Base-by-base conservation (phyloP, 345 rosid genomes). In the Aethionema arabicum region DNA sequence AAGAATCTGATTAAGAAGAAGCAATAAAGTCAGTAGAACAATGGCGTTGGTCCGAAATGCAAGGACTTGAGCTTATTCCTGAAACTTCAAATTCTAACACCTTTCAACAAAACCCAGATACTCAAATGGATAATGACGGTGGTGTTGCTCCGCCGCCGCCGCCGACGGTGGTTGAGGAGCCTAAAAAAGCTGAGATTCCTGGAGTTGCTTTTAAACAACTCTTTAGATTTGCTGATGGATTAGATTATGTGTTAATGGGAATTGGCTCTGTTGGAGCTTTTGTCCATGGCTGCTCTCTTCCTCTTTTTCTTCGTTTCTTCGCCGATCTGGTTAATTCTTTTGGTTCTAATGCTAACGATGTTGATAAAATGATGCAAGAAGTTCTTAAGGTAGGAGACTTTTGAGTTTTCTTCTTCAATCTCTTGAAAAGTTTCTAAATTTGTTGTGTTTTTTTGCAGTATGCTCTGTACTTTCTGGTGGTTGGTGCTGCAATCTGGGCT, bases 401-500 rank as follows among this genome's bases (percentile, higher is more conserved):
- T 59, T 32, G 35, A 36, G 27, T 41, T 3, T 7, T 1, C 32
- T 43, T 56, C 61, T 58, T 66, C 16, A 48, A 63, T 15, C 61
- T 35, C 15, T 49, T 5, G 29, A 64, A 21, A 37, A 6, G 7
- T 12, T 8, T 32, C 54, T 56, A 30, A 42, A 42, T 35, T 52
- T 38, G 4, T 48, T 33, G 8, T 47, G 3, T 7, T 32, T 49
- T 14, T 11, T 47, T 77, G 73, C 87, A 93, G 99, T 93, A 87
- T 63, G 99, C 99, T 37, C 87, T 87, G 66, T 93, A 93, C 82
- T 90, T 93, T 67, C 88, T 93, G 8, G 84, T 93, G 51, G 99
- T 90, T 77, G 99, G 99, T 64, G 99, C 97, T 70, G 95, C 96
- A 66, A 90, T 93, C 61, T 93, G 97, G 99, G 99, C 95, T 14